These are phyloP conservation scores for Myxozyma vanderwaltii DNA, from an alignment of 805 yeast species.

Conservation along the genomic window DNA sequence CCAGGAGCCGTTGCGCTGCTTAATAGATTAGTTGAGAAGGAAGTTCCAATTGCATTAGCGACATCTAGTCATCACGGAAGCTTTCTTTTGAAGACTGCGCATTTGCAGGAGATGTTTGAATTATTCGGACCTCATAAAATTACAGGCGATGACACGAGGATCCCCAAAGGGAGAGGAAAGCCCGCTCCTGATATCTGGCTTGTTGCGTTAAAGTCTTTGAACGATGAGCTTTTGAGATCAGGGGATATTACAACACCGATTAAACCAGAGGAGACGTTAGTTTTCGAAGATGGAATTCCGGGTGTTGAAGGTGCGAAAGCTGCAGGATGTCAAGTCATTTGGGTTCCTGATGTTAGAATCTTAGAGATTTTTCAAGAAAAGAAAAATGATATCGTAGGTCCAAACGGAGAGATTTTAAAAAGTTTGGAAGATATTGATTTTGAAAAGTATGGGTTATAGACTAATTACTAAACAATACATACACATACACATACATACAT, in stretches of 20 bases:
- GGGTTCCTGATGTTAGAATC: constrained; percentile 91
- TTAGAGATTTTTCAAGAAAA: constrained; percentile 54
- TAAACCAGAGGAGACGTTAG: constrained; percentile 73
- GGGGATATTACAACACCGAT: constrained; percentile 46
- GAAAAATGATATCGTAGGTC: constrained; percentile 52
- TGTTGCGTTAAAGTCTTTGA: constrained; percentile 71
- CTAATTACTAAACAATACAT: no score
- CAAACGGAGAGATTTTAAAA: constrained; percentile 58
- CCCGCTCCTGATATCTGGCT: constrained; percentile 94
- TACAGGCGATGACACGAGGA: constrained; percentile 85
- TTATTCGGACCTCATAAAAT: constrained; percentile 67
- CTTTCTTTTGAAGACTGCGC: constrained; percentile 71
- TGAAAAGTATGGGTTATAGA: constrained; percentile 23
- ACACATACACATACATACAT: no score
- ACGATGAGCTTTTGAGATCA: constrained; percentile 49
- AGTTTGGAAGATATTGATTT: constrained; percentile 57
- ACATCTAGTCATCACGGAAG: constrained; percentile 73
- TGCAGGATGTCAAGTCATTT: constrained; percentile 83
- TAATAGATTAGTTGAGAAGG: constrained; percentile 50
- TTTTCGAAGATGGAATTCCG: constrained; percentile 94
- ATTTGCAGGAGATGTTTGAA: constrained; percentile 63
- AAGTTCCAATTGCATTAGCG: constrained; percentile 84
- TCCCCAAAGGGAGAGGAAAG: constrained; percentile 85
- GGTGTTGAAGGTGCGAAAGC: constrained; percentile 84
- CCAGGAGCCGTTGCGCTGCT: constrained; percentile 85